Evolutionary conservation across 352 stramenopile species (phyloP).

Genomic region (Phytophthora pseudosyringae): DNA sequence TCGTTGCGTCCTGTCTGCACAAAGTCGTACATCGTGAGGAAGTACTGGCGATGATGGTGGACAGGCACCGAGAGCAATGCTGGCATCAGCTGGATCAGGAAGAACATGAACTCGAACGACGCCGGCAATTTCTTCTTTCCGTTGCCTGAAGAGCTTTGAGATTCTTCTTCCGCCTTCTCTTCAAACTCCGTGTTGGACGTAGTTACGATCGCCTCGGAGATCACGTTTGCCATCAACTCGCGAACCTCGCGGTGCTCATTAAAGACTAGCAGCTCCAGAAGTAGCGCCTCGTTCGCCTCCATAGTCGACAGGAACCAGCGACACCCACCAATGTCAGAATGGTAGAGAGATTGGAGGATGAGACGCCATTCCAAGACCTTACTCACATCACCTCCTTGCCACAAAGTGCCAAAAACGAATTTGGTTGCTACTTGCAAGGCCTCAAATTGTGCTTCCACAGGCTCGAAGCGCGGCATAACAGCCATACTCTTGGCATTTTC

Average conservation of each 20-base stretch:
- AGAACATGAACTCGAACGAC: conserved; percentile 86
- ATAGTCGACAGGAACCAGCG: conserved; percentile 79
- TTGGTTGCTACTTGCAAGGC: conserved; percentile 82
- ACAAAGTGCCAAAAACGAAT: conserved; percentile 89
- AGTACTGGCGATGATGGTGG: conserved; percentile 77
- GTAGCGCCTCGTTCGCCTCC: conserved; percentile 61
- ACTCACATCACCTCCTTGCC: conserved; percentile 77
- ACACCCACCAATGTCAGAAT: conserved; percentile 68
- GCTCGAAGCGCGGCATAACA: conserved; percentile 61
- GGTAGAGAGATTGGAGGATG: conserved; percentile 73
- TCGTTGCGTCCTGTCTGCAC: conserved; percentile 84
- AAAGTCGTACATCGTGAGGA: conserved; percentile 79
- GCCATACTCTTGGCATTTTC: conserved; percentile 49
- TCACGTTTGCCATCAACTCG: conserved; percentile 71
- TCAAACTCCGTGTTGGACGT: conserved; percentile 61
- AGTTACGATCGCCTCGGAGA: conserved; percentile 74
- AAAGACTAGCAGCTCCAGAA: conserved; percentile 78
- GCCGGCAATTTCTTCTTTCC: conserved; percentile 57
- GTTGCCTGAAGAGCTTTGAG: conserved; percentile 1
- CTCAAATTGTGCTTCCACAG: conserved; percentile 68
- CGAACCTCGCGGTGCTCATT: conserved; percentile 74
- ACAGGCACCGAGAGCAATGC: conserved; percentile 69
- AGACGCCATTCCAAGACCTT: conserved; percentile 81
- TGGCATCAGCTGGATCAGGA: conserved; percentile 82
- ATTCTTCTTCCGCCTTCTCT: conserved; percentile 33